Conservation (phyloP, 1,284 basidiomycete species). For the Rhodotorula glutinis region DNA sequence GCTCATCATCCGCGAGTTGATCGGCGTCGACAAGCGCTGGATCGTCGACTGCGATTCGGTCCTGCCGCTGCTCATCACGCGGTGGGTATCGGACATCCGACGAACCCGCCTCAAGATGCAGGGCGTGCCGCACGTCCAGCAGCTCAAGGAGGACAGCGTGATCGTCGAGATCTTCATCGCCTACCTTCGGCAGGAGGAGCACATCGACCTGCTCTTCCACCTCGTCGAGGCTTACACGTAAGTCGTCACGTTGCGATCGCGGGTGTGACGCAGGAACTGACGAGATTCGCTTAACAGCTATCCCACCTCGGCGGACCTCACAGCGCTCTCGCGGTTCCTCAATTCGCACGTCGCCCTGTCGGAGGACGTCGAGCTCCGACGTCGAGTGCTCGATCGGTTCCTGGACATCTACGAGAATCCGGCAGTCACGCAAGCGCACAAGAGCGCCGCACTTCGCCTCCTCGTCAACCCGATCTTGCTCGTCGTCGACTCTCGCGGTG, state of each 20-base stretch:
- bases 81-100: constrained; percentile 46
- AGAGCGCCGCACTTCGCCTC: constrained; percentile 79
- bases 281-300: constrained; percentile 48
- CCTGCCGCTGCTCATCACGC: constrained; percentile 46
- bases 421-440: constrained; percentile 64
- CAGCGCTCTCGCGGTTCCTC: constrained; percentile 79
- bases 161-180: constrained; percentile 73
- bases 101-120: constrained; percentile 47
- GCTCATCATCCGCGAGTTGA: constrained; percentile 68
- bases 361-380: constrained; percentile 62
- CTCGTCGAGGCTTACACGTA: constrained; percentile 73
- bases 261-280: background rate
- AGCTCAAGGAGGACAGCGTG: constrained; percentile 62
- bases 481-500: constrained; percentile 63
- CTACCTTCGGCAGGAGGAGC: constrained; percentile 57
- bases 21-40: constrained; percentile 67
- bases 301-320: constrained; percentile 75
- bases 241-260: background rate
- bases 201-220: constrained; percentile 84
- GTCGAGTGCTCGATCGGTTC: constrained; percentile 80
- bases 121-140: constrained; percentile 50
- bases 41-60: constrained; percentile 52
- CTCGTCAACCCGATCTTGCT: constrained; percentile 86
- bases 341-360: constrained; percentile 74
- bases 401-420: constrained; percentile 55